A percentile compares a stretch with the other conserved stretches of the same genome.
Conservation (phyloP, 1,139 yeast species). For the Yamadazyma sp. region DNA sequence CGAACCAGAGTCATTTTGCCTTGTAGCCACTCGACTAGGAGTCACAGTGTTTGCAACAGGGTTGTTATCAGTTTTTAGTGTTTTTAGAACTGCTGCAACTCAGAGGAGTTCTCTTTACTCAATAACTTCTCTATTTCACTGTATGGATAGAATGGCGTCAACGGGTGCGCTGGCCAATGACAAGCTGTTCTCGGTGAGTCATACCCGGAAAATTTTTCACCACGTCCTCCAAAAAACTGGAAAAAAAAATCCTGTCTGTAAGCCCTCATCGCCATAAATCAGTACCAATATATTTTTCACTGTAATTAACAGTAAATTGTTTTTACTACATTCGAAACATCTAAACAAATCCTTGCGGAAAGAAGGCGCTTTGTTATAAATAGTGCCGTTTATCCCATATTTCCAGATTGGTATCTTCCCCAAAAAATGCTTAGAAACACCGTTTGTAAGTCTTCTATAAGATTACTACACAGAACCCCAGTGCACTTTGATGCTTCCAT, state of each 20-base stretch:
- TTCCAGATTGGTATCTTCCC: not conserved
- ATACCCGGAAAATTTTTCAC: constrained; percentile 9
- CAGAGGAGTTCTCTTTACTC: too few species aligned
- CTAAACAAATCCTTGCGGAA: too few species aligned
- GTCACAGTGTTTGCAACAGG: not conserved
- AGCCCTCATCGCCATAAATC: constrained; percentile 4
- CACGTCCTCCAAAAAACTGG: not conserved
- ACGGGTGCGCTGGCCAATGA: constrained; percentile 10
- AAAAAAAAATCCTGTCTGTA: constrained; percentile 4
- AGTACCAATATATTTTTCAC: not conserved
- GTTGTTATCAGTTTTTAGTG: too few species aligned
- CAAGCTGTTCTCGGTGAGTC: constrained; percentile 8
- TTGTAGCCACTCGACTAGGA: not conserved
- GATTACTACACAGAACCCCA: constrained; percentile 15
- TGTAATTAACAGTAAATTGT: not conserved
- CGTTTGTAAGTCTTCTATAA: constrained; percentile 1
- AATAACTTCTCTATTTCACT: too few species aligned
- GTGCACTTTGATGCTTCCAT: constrained; percentile 34
- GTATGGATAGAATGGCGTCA: too few species aligned
- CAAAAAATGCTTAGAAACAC: constrained; percentile 7
- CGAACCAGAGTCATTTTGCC: not conserved
- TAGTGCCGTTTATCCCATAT: too few species aligned
- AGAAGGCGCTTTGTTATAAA: not conserved
- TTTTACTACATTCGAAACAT: not conserved
- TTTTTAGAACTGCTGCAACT: too few species aligned